Base-by-base conservation (phyloP, 2,329 filamentous ascomycete species). In the Fusarium musae region DNA sequence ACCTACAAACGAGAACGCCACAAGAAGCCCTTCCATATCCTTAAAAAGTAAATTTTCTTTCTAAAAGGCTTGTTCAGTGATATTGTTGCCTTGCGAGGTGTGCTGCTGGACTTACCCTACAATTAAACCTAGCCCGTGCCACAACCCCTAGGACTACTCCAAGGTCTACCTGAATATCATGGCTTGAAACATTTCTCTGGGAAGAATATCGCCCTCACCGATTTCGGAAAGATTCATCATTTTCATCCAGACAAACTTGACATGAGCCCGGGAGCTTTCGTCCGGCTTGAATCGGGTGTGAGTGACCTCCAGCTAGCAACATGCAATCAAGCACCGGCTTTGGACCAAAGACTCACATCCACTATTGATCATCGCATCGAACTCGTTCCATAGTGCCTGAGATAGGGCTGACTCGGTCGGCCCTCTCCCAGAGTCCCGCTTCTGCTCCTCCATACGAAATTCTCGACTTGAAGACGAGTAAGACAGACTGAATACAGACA, bases 331-430 rank as follows among this genome's bases (percentile, higher is more conserved):
- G 49, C 39, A 49, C 39, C 46, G 43, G 30, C 23, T 37, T 30
- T 57, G n/a, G 30, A 57, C 32, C 28, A 43, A 40, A 21, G 37
- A 32, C 12, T 32, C 34, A 23, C 44, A 44, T 44, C 46, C 17
- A 26, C 30, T 12, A 46, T 44, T 43, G 57, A 39, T n/a, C 36
- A 28, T 67, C 36, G 10, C 23, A 59, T 56, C 17, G 36, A 54
- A 44, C 40, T 43, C 30, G 39, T 21, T 36, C 32, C 30, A 19
- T 8, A 26, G 62, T 68, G 36, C 58, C 49, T 68, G 66, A 26
- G 58, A 26, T 61, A 73, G 49, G 70, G 70, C 66, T 73, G 70
- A 64, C n/a, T 21, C 28, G 39, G 54, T 34, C 34, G 37, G 36
- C 28, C 56, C 28, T 53, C n/a, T 21, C 26, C n/a, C 37, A 47